These are phyloP conservation scores for Russula compacta DNA, from an alignment of 768 basidiomycete species.

Conservation along the genomic window DNA sequence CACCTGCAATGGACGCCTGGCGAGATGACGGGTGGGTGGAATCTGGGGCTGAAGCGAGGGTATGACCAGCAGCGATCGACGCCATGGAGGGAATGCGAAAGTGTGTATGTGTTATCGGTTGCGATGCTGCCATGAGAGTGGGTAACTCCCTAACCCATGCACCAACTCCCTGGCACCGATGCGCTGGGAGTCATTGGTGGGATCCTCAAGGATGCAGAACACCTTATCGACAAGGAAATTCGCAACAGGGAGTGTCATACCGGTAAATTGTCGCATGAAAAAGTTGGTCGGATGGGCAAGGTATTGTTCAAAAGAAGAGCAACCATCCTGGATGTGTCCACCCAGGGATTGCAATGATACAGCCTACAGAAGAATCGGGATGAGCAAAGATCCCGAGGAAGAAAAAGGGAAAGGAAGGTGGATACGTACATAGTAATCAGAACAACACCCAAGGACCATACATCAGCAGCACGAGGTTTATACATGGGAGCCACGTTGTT, in stretches of 20 bases:
- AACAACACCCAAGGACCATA: no score
- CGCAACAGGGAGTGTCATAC: no score
- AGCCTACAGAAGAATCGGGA: constrained; percentile 45
- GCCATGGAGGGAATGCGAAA: constrained; percentile 49
- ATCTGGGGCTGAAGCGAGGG: constrained; percentile 25
- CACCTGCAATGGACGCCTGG: constrained; percentile 39
- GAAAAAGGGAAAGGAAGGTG: no score
- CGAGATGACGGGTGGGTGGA: constrained; percentile 68
- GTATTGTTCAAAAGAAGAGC: no score
- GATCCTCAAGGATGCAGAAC: no score
- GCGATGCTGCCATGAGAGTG: constrained; percentile 46
- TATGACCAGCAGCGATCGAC: constrained; percentile 20
- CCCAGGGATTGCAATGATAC: constrained; percentile 98
- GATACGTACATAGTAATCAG: no score
- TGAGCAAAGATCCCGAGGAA: no score
- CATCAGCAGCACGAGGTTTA: constrained; percentile 87
- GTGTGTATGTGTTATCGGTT: constrained; percentile 33
- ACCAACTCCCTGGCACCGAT: constrained; percentile 81
- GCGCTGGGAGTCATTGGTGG: constrained; percentile 50
- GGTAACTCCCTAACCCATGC: constrained; percentile 81
- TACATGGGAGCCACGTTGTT: constrained; percentile 96
- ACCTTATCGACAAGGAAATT: no score
- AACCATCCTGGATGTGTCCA: constrained; percentile 76
- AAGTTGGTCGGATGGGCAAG: no score
- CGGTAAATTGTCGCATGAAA: no score